These are phyloP conservation scores for Triticum monococcum DNA, from an alignment of 176 grass and related monocot genomes.

Conservation along the genomic window DNA sequence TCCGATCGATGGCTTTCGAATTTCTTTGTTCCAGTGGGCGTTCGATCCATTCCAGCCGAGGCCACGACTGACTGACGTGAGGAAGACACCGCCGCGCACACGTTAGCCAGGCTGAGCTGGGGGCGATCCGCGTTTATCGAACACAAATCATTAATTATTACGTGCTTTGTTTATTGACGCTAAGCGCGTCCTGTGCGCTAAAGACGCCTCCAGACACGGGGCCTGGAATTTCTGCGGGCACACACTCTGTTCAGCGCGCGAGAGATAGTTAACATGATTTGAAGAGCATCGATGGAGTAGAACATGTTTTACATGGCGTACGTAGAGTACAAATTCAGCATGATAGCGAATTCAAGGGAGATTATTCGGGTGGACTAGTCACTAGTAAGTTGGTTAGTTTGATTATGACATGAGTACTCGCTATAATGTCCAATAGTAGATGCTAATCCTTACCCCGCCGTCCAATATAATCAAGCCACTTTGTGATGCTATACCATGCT, in stretches of 20 bases:
- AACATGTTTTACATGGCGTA: neutral
- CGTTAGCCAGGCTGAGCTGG: constrained; percentile 15
- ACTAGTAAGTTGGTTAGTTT: neutral
- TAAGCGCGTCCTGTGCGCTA: constrained; percentile 14
- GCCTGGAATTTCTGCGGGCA: neutral
- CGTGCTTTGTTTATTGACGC: constrained; percentile 33
- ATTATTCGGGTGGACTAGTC: neutral
- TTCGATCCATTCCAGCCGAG: constrained; percentile 1
- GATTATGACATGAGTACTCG: neutral
- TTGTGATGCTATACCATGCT: neutral
- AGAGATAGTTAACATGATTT: neutral
- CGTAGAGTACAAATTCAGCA: neutral
- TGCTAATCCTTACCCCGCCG: neutral
- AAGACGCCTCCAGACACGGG: constrained; percentile 28
- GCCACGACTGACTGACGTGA: constrained; percentile 25
- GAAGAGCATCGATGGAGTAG: neutral
- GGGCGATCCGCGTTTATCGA: neutral
- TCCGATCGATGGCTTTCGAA: neutral
- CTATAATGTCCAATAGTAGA: neutral
- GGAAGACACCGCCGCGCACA: constrained; percentile 30
- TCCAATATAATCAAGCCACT: neutral
- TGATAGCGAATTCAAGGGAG: neutral
- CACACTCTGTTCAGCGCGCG: neutral
- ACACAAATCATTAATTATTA: neutral
- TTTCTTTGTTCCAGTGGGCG: neutral